Evolutionary conservation across 2,329 filamentous ascomycete species (phyloP).

Genomic region (Colletotrichum tamarilloi): DNA sequence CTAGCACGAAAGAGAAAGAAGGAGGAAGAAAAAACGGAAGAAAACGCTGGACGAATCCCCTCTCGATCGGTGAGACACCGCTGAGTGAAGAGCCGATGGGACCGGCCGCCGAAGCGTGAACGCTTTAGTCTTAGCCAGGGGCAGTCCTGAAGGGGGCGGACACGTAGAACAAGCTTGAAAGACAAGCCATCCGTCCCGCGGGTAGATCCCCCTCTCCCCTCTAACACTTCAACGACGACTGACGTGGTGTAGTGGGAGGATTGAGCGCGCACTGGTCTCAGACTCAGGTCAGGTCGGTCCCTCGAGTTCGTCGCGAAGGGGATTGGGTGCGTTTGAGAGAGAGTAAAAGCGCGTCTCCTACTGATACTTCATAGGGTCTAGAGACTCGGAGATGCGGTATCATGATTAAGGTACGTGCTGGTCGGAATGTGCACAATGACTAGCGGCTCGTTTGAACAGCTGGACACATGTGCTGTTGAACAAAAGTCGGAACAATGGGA

Average conservation of each 20-base stretch:
- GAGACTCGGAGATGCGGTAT: neutral
- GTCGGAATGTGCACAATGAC: slow-evolving; percentile 12
- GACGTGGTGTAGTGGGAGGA: slow-evolving; percentile 8
- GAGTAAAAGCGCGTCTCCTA: neutral
- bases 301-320: slow-evolving; percentile 4
- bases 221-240: neutral
- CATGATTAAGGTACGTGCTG: neutral
- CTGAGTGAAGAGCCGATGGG: slow-evolving; percentile 1
- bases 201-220: slow-evolving; percentile 12
- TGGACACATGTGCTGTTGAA: neutral
- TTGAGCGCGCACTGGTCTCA: neutral
- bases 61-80: slow-evolving; percentile 30
- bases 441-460: neutral
- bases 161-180: slow-evolving; percentile 1
- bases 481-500: neutral
- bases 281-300: slow-evolving; percentile 8
- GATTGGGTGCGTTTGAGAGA: neutral
- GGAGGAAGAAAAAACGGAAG: no score
- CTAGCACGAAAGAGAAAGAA: neutral
- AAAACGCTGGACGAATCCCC: slow-evolving; percentile 22
- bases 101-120: neutral
- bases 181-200: slow-evolving; percentile 18
- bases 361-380: no score
- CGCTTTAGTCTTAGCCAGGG: slow-evolving; percentile 28
- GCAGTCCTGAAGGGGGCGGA: neutral